phyloP scores from a whole-genome alignment of 169 alveolate species.

The Plasmodium billcollinsi region DNA sequence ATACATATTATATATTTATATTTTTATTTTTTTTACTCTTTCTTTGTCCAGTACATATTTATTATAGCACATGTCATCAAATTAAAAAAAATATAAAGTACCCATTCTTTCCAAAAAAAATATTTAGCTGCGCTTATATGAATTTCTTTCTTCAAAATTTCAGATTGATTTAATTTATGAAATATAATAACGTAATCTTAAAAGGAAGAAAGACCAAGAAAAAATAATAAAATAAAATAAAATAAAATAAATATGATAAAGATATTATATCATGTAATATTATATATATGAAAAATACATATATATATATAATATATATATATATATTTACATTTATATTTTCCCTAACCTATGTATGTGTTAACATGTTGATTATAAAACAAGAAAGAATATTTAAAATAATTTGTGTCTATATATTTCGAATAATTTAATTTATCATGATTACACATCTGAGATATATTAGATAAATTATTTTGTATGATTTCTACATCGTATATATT shows the following conservation, averaged over 20 bases:
- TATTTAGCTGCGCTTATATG: conserved; percentile 26
- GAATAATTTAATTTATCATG: conserved; percentile 18
- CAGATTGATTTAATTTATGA: conserved; percentile 19
- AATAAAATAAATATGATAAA: too few species aligned
- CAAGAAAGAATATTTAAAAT: not conserved
- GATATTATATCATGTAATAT: too few species aligned
- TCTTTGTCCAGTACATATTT: not conserved
- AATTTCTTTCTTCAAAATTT: conserved; percentile 20
- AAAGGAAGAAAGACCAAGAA: not conserved
- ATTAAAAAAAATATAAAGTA: conserved; percentile 9
- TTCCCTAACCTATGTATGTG: conserved; percentile 30
- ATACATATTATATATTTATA: not conserved
- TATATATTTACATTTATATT: not conserved
- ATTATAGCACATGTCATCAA: conserved; percentile 3
- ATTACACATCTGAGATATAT: conserved; percentile 31
- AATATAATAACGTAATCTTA: conserved; percentile 44
- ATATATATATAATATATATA: not conserved
- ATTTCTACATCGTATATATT: conserved; percentile 7
- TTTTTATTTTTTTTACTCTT: conserved; percentile 20
- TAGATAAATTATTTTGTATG: conserved; percentile 6
- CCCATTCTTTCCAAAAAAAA: conserved; percentile 42
- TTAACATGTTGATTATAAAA: conserved; percentile 20
- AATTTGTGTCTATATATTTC: not conserved
- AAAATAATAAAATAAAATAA: not conserved
- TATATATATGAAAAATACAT: not conserved